A percentile compares a stretch with the other conserved stretches of the same genome.
Conservation (phyloP, 2,329 filamentous ascomycete species). For the Curvularia spicifera region DNA sequence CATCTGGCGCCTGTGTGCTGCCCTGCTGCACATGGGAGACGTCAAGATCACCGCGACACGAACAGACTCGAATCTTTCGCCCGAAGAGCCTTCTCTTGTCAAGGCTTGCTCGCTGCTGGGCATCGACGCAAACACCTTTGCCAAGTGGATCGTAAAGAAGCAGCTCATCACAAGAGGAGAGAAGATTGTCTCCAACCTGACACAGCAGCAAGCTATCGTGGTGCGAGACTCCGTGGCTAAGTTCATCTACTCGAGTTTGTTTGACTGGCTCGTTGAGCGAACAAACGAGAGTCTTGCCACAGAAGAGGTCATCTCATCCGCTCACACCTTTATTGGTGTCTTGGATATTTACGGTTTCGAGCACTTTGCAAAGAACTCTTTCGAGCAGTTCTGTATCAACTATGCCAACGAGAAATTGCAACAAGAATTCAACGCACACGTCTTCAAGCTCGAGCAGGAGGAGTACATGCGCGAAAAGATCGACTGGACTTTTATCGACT, state of each 20-base stretch:
- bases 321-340: constrained; percentile 93
- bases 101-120: constrained; percentile 85
- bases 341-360: constrained; percentile 99
- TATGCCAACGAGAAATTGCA: constrained; percentile 99
- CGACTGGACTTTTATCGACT: constrained; percentile 99
- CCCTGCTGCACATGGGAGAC: constrained; percentile 92
- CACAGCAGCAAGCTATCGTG: constrained; percentile 89
- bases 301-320: constrained; percentile 80
- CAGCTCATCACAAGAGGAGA: constrained; percentile 95
- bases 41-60: constrained; percentile 92
- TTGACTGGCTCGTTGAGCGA: constrained; percentile 98
- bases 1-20: constrained; percentile 90
- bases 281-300: constrained; percentile 92
- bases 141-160: constrained; percentile 99
- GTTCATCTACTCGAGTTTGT: constrained; percentile 97
- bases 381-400: constrained; percentile 99
- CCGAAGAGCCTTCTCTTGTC: constrained; percentile 80
- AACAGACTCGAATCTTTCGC: constrained; percentile 81
- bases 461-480: constrained; percentile 96
- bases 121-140: constrained; percentile 83
- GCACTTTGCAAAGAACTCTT: constrained; percentile 99
- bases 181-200: constrained; percentile 96
- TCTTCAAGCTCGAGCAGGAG: constrained; percentile 98
- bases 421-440: constrained; percentile 98
- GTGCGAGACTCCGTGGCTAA: constrained; percentile 98